A percentile compares a stretch with the other conserved stretches of the same genome.
phyloP scores from a whole-genome alignment of 108 stramenopile genomes.

The Epithemia pelagica region DNA sequence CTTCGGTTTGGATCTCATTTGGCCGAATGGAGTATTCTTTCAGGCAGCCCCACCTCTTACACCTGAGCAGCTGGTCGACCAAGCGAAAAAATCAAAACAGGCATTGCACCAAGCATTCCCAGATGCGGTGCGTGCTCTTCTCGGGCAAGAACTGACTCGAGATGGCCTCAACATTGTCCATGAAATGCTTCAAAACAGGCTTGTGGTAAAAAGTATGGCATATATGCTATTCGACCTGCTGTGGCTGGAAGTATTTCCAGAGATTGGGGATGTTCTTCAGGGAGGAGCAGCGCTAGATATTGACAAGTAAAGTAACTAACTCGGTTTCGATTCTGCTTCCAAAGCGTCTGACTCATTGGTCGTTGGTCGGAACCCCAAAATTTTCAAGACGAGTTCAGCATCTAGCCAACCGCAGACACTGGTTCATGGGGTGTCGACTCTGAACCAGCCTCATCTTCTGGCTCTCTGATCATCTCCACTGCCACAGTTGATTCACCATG shows the following conservation, averaged over 20 bases:
- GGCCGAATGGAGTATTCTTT: slow-evolving; percentile 80
- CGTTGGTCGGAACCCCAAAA: neutral
- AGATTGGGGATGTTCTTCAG: slow-evolving; percentile 68
- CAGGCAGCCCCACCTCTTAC: slow-evolving; percentile 35
- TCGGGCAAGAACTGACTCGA: slow-evolving; percentile 64
- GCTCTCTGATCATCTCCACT: slow-evolving; percentile 11
- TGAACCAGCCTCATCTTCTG: slow-evolving; percentile 10
- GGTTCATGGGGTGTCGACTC: neutral
- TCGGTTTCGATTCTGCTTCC: no score
- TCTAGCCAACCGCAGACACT: slow-evolving; percentile 12
- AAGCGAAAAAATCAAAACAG: slow-evolving; percentile 33
- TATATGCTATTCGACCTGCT: slow-evolving; percentile 83
- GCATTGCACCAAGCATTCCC: slow-evolving; percentile 59
- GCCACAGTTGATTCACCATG: neutral
- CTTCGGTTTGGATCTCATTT: slow-evolving; percentile 55
- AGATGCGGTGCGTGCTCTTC: slow-evolving; percentile 55
- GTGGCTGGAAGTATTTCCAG: slow-evolving; percentile 76
- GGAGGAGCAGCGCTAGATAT: slow-evolving; percentile 54
- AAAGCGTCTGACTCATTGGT: no score
- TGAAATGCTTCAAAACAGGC: slow-evolving; percentile 82
- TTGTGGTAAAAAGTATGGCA: slow-evolving; percentile 75
- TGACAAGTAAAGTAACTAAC: slow-evolving; percentile 12
- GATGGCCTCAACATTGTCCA: slow-evolving; percentile 64
- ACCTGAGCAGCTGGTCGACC: slow-evolving; percentile 29
- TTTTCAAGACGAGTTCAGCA: no score